Percentiles rank a stretch among this genome's conserved stretches.
Conservation (phyloP, 768 basidiomycete genomes). For the Mycena kentingensis region DNA sequence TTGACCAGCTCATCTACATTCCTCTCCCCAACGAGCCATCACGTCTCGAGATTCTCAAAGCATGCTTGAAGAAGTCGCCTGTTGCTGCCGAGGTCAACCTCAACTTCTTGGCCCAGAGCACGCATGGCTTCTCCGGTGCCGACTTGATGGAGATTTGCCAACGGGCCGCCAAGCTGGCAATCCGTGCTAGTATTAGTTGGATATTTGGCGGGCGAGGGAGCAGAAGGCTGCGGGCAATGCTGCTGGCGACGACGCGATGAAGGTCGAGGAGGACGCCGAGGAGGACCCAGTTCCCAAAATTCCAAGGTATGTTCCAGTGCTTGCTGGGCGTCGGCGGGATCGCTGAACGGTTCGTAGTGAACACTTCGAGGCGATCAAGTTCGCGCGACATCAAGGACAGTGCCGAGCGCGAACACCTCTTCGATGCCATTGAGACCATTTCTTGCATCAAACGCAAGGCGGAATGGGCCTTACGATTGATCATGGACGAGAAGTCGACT, state of each 20-base stretch:
- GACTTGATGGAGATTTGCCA: conserved; percentile 99
- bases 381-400: conserved; percentile 90
- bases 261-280: conserved; percentile 69
- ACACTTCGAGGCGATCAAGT: conserved; percentile 99
- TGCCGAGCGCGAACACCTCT: too few relatives aligned
- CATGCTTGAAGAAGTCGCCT: conserved; percentile 90
- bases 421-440: too few relatives aligned
- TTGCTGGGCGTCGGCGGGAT: background rate
- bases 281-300: conserved; percentile 90
- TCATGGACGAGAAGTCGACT: too few relatives aligned
- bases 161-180: conserved; percentile 94
- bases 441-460: too few relatives aligned
- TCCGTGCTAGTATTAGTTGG: conserved; percentile 90
- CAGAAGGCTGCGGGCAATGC: conserved; percentile 80
- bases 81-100: conserved; percentile 83
- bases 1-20: conserved; percentile 99
- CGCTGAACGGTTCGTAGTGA: conserved; percentile 47
- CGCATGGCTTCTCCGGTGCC: conserved; percentile 98
- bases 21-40: conserved; percentile 95
- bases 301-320: conserved; percentile 52
- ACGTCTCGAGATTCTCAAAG: conserved; percentile 88
- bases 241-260: conserved; percentile 63
- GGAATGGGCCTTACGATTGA: too few relatives aligned
- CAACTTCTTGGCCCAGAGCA: conserved; percentile 82
- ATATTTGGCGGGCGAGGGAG: conserved; percentile 79